Evolutionary conservation across 1,284 basidiomycete genomes (phyloP).

Genomic region (Schizophyllum amplum): DNA sequence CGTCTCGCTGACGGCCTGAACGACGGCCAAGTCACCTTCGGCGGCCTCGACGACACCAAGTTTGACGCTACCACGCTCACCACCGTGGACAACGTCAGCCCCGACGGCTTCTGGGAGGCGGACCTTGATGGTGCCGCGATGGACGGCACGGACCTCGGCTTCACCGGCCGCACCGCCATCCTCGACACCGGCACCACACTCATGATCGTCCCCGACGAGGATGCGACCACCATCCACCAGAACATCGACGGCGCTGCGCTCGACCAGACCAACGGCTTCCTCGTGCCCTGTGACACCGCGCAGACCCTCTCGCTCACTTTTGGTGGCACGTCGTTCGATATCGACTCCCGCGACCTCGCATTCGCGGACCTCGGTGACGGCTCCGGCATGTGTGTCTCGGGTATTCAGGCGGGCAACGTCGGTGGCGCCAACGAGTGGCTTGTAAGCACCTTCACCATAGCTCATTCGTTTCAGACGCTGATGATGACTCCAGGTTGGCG

Average conservation of each 20-base stretch:
- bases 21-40: slow-evolving; percentile 78
- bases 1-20: slow-evolving; percentile 67
- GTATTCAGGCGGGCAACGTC: slow-evolving; percentile 61
- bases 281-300: slow-evolving; percentile 69
- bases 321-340: slow-evolving; percentile 52
- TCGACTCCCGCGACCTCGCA: slow-evolving; percentile 64
- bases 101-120: slow-evolving; percentile 74
- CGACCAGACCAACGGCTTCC: slow-evolving; percentile 62
- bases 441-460: slow-evolving; percentile 27
- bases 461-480: slow-evolving; percentile 1
- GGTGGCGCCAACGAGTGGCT: slow-evolving; percentile 68
- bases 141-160: slow-evolving; percentile 43
- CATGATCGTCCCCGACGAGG: slow-evolving; percentile 48
- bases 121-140: slow-evolving; percentile 50
- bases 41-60: slow-evolving; percentile 64
- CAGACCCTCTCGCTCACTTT: slow-evolving; percentile 63
- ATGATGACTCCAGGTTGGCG: slow-evolving; percentile 39
- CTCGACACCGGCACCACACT: slow-evolving; percentile 77
- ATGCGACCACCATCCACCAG: slow-evolving; percentile 49
- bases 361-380: slow-evolving; percentile 57
- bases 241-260: slow-evolving; percentile 54
- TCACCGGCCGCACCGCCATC: slow-evolving; percentile 60
- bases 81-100: slow-evolving; percentile 52
- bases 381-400: slow-evolving; percentile 63
- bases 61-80: slow-evolving; percentile 49